Percentiles rank a stretch among this genome's conserved stretches.
phyloP scores from a whole-genome alignment of 495 filamentous ascomycete genomes.

The Penicillium crystallinum region DNA sequence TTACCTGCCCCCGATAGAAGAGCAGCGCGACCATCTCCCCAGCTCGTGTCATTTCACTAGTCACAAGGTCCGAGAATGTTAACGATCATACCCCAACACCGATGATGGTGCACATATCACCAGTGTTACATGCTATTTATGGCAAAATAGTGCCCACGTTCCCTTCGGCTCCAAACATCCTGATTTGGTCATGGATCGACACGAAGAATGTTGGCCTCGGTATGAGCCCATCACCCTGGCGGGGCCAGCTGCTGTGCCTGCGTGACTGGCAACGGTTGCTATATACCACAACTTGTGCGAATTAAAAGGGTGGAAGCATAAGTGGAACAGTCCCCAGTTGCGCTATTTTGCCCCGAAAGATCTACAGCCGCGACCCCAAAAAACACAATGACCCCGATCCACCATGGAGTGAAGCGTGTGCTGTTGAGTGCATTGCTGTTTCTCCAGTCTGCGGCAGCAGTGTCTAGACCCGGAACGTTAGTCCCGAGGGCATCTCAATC shows the following conservation, averaged over 20 bases:
- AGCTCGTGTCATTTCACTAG: neutral
- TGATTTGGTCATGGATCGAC: slow-evolving; percentile 9
- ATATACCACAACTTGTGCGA: neutral
- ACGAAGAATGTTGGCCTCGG: neutral
- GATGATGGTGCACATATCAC: neutral
- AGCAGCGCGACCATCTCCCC: no score
- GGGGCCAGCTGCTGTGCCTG: neutral
- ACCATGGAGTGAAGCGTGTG: slow-evolving; percentile 1
- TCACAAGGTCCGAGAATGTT: neutral
- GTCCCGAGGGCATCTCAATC: slow-evolving; percentile 1
- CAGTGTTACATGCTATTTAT: neutral
- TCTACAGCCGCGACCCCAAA: neutral
- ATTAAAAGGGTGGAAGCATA: neutral
- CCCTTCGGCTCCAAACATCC: neutral
- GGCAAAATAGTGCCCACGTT: neutral
- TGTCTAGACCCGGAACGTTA: neutral
- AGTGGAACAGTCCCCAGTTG: neutral
- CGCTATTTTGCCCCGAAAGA: neutral
- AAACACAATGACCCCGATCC: slow-evolving; percentile 3
- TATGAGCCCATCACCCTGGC: neutral
- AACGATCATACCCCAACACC: neutral
- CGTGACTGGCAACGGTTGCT: neutral
- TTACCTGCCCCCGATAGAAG: no score
- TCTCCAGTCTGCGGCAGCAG: slow-evolving; percentile 3
- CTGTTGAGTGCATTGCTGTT: slow-evolving; percentile 14